Percentiles rank a stretch among this genome's conserved stretches.
Evolutionary conservation across 202 grass and related monocot genomes (phyloP).

Genomic region (Panicum hallii): DNA sequence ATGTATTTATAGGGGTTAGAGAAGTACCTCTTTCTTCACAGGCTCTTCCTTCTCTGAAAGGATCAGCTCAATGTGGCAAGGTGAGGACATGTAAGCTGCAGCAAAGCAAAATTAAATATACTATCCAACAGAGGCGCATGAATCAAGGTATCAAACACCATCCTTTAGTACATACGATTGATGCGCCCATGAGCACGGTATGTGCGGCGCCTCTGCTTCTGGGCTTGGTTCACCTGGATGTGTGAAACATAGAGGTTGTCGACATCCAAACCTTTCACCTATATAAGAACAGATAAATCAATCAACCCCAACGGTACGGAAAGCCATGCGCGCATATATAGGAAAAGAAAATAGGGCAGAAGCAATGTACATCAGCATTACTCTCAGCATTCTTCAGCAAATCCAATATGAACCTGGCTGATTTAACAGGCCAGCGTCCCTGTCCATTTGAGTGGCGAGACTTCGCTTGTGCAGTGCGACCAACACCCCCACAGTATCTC

Average conservation of each 20-base stretch:
- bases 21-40: conserved; percentile 4
- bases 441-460: conserved; percentile 66
- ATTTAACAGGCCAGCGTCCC: conserved; percentile 81
- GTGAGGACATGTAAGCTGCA: conserved; percentile 89
- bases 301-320: background rate
- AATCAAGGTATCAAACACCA: background rate
- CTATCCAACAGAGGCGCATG: background rate
- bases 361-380: conserved; percentile 62
- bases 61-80: conserved; percentile 87
- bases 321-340: background rate
- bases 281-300: background rate
- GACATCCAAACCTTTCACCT: conserved; percentile 87
- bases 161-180: conserved; percentile 57
- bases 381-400: conserved; percentile 85
- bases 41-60: conserved; percentile 54
- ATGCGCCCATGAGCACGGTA: conserved; percentile 88
- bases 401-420: conserved; percentile 72
- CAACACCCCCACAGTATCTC: conserved; percentile 70
- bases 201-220: conserved; percentile 77
- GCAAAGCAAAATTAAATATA: conserved; percentile 19
- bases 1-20: background rate
- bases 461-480: conserved; percentile 75
- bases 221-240: conserved; percentile 85
- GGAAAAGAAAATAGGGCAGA: background rate
- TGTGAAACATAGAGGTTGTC: conserved; percentile 82